These are phyloP conservation scores for Chaetomium globosum DNA, from an alignment of 2,329 filamentous ascomycete genomes.

Conservation along the genomic window DNA sequence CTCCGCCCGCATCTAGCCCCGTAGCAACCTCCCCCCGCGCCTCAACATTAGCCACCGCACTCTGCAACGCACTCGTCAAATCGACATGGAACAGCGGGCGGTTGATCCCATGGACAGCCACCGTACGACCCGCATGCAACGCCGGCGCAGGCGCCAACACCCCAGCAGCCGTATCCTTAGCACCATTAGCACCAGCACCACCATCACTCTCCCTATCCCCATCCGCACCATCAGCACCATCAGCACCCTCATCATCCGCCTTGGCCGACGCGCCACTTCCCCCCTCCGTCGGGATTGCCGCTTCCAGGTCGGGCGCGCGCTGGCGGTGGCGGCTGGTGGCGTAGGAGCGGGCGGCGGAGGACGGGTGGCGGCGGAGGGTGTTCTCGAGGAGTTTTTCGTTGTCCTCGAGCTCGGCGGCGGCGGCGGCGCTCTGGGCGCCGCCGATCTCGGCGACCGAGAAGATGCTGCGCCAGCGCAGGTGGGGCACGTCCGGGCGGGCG, in stretches of 20 bases:
- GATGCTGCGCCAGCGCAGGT: slow-evolving; percentile 85
- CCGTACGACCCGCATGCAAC: slow-evolving; percentile 42
- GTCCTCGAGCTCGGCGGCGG: slow-evolving; percentile 64
- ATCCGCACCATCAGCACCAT: slow-evolving; percentile 4
- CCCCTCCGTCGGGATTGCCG: background rate
- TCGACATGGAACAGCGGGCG: slow-evolving; percentile 93
- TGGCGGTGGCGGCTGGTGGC: background rate
- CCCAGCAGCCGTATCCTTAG: background rate
- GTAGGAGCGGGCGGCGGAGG: too few relatives aligned
- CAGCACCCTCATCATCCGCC: slow-evolving; percentile 4
- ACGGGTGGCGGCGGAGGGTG: slow-evolving; percentile 19
- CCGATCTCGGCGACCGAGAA: slow-evolving; percentile 88
- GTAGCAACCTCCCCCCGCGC: slow-evolving; percentile 43
- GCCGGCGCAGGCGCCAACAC: slow-evolving; percentile 31
- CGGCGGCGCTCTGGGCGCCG: slow-evolving; percentile 69
- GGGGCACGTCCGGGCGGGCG: slow-evolving; percentile 52
- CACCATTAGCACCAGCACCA: background rate
- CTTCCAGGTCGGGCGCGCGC: slow-evolving; percentile 21
- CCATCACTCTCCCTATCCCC: background rate
- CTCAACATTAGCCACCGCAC: slow-evolving; percentile 78
- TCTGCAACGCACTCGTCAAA: slow-evolving; percentile 83
- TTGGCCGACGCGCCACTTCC: slow-evolving; percentile 8
- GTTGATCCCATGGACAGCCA: slow-evolving; percentile 82
- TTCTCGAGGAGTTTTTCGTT: slow-evolving; percentile 54
- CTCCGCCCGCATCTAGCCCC: background rate